Evolutionary conservation across 495 filamentous ascomycete genomes (phyloP), one percentile per base, ranked within the genome.

Genomic region (Penicillium arizonense): DNA sequence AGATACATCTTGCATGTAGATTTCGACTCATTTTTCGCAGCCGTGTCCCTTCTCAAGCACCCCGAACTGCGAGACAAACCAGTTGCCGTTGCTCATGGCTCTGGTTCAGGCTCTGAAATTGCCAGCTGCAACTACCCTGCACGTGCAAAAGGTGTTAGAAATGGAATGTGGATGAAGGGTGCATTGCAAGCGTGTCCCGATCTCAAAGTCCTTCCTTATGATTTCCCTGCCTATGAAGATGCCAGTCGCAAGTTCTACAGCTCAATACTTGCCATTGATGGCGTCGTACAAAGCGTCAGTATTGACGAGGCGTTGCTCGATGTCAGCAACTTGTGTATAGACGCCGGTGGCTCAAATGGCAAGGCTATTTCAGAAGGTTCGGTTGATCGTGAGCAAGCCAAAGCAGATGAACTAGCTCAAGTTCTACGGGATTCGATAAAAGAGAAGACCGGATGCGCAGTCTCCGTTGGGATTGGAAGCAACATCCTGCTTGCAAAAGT

Each of bases 111-210:
- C 16, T 96, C 91, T 1, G 94, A 97, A 63, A 96, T 98, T 57
- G 94, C 94, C 7, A 96, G 91, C 50, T 98, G 94, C 69, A 98
- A 97, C 67, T 98, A 98, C 65, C 82, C 85, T 18, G 94, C 95
- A 3, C 84, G 94, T 20, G 78, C 81, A 18, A 91, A 82, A 58
- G 94, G 92, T 0, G 77, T 97, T 45, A 96, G 90, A 64, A 97
- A 97, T 55, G 94, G 95, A 8, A 97, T 96, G 95, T 98, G 94
- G 94, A 96, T 98, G 91, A 92, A 91, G 61, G 76, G 80, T 26
- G 94, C 95, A 3, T 76, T 86, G 56, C 84, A 92, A 53, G 72
- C 91, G 11, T 98, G 92, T 68, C 87, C 91, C 0, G 82, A 91
- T 16, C 78, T 98, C 26, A 88, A 91, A 55, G 81, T 95, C 5